Evolutionary conservation across 2,329 filamentous ascomycete species (phyloP).

Genomic region (Pseudogymnoascus sp.): DNA sequence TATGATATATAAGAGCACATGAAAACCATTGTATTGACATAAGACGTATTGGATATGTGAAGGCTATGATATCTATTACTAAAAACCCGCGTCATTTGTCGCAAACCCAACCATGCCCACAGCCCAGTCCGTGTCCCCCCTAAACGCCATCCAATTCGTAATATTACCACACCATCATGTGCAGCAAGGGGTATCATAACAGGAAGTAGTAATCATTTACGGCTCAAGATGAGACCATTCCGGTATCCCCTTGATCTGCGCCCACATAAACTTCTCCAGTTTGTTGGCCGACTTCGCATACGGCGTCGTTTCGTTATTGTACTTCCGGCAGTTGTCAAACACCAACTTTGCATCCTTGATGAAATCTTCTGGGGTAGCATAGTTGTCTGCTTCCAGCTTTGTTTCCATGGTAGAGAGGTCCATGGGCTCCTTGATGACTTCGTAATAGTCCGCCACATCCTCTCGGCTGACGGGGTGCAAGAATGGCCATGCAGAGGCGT

Average conservation of each 20-base stretch:
- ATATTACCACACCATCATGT: conserved; percentile 1
- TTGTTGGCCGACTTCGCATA: conserved; percentile 95
- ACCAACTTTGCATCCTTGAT: conserved; percentile 81
- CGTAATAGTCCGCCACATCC: conserved; percentile 97
- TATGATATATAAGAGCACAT: conserved; percentile 6
- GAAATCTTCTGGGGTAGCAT: conserved; percentile 87
- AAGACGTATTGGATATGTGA: neutral
- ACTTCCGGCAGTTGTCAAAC: conserved; percentile 90
- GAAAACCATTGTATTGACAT: neutral
- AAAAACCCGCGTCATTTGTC: neutral
- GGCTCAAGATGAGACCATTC: conserved; percentile 65
- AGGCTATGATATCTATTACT: neutral
- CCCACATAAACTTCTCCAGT: conserved; percentile 91
- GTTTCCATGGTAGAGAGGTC: conserved; percentile 92
- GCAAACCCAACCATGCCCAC: neutral
- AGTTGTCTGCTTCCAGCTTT: conserved; percentile 89
- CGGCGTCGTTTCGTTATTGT: conserved; percentile 91
- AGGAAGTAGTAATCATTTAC: neutral
- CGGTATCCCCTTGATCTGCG: conserved; percentile 81
- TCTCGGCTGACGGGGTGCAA: conserved; percentile 88
- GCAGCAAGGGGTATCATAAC: conserved; percentile 4
- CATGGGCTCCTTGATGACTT: conserved; percentile 97
- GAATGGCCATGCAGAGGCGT: conserved; percentile 91
- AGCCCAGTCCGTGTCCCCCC: neutral
- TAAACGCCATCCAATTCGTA: conserved; percentile 1